These are phyloP conservation scores for Tolypocladium tundrense DNA, from an alignment of 2,329 filamentous ascomycete genomes.

Conservation along the genomic window DNA sequence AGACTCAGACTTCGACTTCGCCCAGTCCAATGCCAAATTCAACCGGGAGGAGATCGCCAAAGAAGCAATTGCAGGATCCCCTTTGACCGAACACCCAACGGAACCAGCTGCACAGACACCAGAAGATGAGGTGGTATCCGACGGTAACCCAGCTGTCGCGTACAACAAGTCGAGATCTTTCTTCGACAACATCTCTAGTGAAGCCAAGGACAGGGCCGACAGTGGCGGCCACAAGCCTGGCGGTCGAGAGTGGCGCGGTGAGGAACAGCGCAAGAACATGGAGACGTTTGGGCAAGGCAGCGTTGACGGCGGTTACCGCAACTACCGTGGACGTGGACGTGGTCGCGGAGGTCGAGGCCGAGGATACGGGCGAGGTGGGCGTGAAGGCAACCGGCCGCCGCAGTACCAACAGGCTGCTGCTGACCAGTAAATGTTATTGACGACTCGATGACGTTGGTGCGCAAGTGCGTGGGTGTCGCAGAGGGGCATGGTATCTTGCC, in stretches of 20 bases:
- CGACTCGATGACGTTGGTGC: background rate
- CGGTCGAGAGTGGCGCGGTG: slow-evolving; percentile 78
- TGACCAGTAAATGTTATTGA: slow-evolving; percentile 12
- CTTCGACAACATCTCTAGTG: slow-evolving; percentile 97
- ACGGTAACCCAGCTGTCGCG: slow-evolving; percentile 35
- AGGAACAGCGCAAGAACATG: slow-evolving; percentile 92
- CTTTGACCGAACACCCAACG: slow-evolving; percentile 42
- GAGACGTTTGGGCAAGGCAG: slow-evolving; percentile 97
- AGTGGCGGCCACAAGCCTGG: slow-evolving; percentile 57
- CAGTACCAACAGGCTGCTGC: slow-evolving; percentile 19
- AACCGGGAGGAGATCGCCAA: slow-evolving; percentile 56
- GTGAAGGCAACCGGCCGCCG: slow-evolving; percentile 23
- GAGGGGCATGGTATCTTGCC: background rate
- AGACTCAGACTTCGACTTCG: slow-evolving; percentile 86
- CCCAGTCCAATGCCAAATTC: slow-evolving; percentile 38
- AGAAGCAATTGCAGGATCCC: slow-evolving; percentile 76
- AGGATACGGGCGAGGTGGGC: slow-evolving; percentile 28
- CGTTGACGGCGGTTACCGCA: slow-evolving; percentile 70
- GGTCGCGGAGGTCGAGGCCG: slow-evolving; percentile 50
- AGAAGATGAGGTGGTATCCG: slow-evolving; percentile 23
- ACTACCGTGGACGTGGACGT: slow-evolving; percentile 70
- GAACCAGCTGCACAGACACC: slow-evolving; percentile 24
- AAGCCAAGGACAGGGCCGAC: slow-evolving; percentile 79
- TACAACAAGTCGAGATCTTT: slow-evolving; percentile 90
- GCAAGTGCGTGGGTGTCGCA: background rate